phyloP scores from a whole-genome alignment of 177 flowering plant species.

The Vitis hybrid region DNA sequence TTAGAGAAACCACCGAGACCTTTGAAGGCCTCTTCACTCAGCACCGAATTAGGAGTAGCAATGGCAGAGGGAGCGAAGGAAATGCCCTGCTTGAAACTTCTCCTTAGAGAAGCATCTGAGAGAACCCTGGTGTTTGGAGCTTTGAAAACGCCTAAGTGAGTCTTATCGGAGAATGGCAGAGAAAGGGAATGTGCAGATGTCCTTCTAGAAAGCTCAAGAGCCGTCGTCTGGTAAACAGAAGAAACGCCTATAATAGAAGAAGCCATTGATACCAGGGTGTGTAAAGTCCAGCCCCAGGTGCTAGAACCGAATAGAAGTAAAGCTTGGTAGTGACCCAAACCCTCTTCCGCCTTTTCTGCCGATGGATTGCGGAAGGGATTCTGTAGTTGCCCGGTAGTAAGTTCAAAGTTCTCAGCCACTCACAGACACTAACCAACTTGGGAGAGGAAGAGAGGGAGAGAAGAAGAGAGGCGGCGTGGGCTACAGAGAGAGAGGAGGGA shows the following conservation, averaged over 20 bases:
- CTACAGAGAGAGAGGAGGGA: neutral
- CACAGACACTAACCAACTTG: neutral
- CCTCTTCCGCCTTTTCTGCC: neutral
- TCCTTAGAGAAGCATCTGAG: constrained; percentile 14
- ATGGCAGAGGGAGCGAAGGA: constrained; percentile 44
- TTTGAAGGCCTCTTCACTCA: constrained; percentile 89
- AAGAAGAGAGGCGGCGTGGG: neutral
- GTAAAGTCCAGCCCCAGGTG: neutral
- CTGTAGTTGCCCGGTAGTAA: neutral
- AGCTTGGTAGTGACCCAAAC: too few species aligned
- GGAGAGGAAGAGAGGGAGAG: neutral
- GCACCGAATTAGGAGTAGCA: constrained; percentile 74
- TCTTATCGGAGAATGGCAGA: constrained; percentile 19
- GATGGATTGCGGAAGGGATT: neutral
- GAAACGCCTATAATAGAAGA: constrained; percentile 52
- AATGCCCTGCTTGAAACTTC: constrained; percentile 1
- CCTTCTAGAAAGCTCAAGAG: constrained; percentile 36
- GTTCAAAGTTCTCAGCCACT: too few species aligned
- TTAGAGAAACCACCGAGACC: constrained; percentile 49
- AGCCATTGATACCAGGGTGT: constrained; percentile 34
- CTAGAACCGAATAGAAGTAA: too few species aligned
- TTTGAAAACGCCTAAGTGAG: constrained; percentile 23
- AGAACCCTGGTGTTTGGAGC: constrained; percentile 6
- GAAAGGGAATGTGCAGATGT: constrained; percentile 16
- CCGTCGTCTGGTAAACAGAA: constrained; percentile 43